Conservation (phyloP, 192 early-diverging fungal species). For the Entomortierella beljakovae region DNA sequence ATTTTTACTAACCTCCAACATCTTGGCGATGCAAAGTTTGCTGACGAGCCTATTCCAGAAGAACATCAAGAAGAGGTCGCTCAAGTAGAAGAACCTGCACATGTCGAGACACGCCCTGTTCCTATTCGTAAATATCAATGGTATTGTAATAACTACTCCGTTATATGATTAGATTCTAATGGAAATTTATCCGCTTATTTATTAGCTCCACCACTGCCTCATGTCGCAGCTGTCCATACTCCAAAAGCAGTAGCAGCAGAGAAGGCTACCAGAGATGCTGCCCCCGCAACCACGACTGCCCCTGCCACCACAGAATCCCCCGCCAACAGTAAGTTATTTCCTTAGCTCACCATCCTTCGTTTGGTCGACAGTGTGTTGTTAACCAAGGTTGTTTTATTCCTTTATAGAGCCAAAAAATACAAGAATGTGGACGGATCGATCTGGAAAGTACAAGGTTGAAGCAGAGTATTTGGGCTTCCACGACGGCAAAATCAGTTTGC, state of each 20-base stretch:
- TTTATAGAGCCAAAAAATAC: conserved; percentile 71
- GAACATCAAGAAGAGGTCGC: conserved; percentile 19
- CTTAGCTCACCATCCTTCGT: too few species aligned
- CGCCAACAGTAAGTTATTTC: conserved; percentile 24
- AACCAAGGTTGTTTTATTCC: not conserved
- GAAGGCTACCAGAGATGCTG: conserved; percentile 5
- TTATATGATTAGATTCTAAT: not conserved
- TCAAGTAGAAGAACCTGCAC: conserved; percentile 18
- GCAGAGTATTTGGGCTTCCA: conserved; percentile 84
- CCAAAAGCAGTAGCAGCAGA: conserved; percentile 21
- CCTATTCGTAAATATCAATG: conserved; percentile 35
- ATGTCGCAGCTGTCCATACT: conserved; percentile 9
- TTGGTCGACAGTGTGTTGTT: not conserved
- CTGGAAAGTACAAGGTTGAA: conserved; percentile 92
- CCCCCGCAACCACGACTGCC: not conserved
- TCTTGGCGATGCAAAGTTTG: conserved; percentile 13
- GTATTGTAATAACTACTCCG: not conserved
- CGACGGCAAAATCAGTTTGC: conserved; percentile 91
- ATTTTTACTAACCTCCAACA: not conserved
- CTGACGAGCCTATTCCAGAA: conserved; percentile 29
- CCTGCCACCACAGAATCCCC: conserved; percentile 7
- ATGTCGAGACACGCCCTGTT: conserved; percentile 24
- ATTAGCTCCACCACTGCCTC: conserved; percentile 14
- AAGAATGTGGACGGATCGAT: conserved; percentile 93
- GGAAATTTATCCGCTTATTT: not conserved